Conservation (phyloP, 139 green algal species). For the Penium margaritaceum region DNA sequence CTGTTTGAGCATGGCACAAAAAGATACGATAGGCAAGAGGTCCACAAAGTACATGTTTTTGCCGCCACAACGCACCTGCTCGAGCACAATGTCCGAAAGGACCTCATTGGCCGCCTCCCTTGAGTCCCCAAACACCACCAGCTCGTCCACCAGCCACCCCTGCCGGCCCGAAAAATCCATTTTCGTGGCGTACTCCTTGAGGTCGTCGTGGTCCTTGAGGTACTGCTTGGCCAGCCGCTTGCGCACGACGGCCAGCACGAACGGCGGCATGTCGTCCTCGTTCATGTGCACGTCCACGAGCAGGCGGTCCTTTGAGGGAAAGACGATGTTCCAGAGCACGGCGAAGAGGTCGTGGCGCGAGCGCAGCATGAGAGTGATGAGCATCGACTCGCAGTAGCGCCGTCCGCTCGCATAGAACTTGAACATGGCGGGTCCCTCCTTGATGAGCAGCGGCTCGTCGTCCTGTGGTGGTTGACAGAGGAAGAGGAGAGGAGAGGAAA, state of each 20-base stretch:
- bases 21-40: too few species aligned
- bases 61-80: too few species aligned
- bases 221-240: background rate
- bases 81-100: background rate
- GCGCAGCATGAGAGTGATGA: constrained; percentile 37
- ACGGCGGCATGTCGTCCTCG: constrained; percentile 42
- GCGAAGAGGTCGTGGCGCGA: constrained; percentile 37
- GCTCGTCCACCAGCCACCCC: background rate
- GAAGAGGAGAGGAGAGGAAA: too few species aligned
- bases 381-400: constrained; percentile 36
- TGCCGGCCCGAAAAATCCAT: background rate
- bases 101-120: constrained; percentile 1
- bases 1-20: too few species aligned
- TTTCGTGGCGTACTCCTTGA: background rate
- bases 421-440: constrained; percentile 34
- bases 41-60: too few species aligned
- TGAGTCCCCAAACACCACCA: background rate
- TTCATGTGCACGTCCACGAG: constrained; percentile 44
- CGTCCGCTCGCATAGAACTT: constrained; percentile 42
- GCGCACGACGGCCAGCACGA: constrained; percentile 31
- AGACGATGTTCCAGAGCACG: constrained; percentile 20
- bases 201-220: background rate
- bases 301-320: constrained; percentile 15
- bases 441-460: constrained; percentile 34
- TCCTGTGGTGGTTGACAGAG: too few species aligned